These are phyloP conservation scores for Talaromyces marneffei DNA, from an alignment of 2,329 filamentous ascomycete species.

Conservation along the genomic window DNA sequence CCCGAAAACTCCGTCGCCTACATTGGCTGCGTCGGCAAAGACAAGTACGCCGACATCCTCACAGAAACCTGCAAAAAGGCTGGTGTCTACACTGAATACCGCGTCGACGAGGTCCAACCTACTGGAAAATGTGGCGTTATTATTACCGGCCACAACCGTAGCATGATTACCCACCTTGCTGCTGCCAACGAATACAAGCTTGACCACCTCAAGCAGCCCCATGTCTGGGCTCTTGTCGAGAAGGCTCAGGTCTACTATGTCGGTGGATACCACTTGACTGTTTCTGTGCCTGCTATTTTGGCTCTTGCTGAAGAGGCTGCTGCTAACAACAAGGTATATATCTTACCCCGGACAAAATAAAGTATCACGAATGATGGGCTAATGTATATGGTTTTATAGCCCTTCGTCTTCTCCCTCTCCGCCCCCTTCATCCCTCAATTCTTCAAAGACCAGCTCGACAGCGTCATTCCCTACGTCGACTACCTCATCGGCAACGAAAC, in stretches of 20 bases:
- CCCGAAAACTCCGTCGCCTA: constrained; percentile 84
- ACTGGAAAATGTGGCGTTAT: constrained; percentile 94
- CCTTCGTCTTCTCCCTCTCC: constrained; percentile 83
- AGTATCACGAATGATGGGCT: neutral
- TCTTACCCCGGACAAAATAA: neutral
- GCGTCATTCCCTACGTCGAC: constrained; percentile 84
- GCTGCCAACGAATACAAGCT: constrained; percentile 97
- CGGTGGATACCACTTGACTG: constrained; percentile 95
- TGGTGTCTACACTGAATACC: constrained; percentile 91
- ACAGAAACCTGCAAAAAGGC: constrained; percentile 78
- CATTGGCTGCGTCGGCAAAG: constrained; percentile 87
- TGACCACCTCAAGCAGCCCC: constrained; percentile 82
- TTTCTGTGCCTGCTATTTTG: constrained; percentile 84
- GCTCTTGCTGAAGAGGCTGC: constrained; percentile 87
- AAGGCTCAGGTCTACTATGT: constrained; percentile 85
- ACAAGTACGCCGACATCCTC: constrained; percentile 90
- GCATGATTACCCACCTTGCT: constrained; percentile 88
- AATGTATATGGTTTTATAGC: constrained; percentile 29
- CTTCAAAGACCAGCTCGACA: constrained; percentile 94
- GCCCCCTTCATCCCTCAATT: constrained; percentile 95
- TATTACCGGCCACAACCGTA: constrained; percentile 94
- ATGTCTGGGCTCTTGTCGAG: constrained; percentile 89
- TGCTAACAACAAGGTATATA: constrained; percentile 68
- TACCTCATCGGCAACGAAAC: constrained; percentile 96
- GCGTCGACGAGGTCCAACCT: constrained; percentile 73